These are phyloP conservation scores for Centrapalus pauciflorus DNA, from an alignment of 129 eudicot genomes.

Conservation along the genomic window DNA sequence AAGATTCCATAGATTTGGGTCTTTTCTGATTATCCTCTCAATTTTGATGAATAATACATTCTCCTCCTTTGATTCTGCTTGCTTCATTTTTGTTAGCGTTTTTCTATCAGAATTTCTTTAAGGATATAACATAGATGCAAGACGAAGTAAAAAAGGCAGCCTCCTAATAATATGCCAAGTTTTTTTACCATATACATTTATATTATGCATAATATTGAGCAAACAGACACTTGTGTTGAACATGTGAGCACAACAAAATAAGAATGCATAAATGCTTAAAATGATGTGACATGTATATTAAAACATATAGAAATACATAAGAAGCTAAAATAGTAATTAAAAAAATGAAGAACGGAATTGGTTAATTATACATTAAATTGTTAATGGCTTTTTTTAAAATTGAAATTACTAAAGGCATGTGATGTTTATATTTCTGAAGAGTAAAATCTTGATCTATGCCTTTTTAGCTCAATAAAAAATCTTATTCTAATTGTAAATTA, in stretches of 20 bases:
- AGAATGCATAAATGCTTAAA: background rate
- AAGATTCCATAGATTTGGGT: no score
- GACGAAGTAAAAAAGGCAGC: no score
- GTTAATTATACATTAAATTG: background rate
- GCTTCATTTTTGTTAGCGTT: no score
- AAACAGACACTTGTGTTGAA: background rate
- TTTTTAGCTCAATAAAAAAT: conserved; percentile 1
- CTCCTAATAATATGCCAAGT: no score
- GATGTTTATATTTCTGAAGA: background rate
- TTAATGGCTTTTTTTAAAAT: background rate
- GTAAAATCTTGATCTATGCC: background rate
- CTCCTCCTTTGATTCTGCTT: no score
- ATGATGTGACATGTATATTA: background rate
- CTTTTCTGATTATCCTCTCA: no score
- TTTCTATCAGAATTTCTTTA: no score
- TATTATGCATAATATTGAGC: background rate
- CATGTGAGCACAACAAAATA: background rate
- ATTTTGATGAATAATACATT: no score
- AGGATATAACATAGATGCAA: no score
- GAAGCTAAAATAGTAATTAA: background rate
- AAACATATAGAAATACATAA: conserved; percentile 4
- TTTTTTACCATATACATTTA: background rate
- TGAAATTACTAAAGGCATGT: background rate
- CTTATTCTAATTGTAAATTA: background rate
- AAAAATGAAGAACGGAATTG: background rate